Conservation (phyloP, 1,284 basidiomycete genomes). For the Agroathelia rolfsii region DNA sequence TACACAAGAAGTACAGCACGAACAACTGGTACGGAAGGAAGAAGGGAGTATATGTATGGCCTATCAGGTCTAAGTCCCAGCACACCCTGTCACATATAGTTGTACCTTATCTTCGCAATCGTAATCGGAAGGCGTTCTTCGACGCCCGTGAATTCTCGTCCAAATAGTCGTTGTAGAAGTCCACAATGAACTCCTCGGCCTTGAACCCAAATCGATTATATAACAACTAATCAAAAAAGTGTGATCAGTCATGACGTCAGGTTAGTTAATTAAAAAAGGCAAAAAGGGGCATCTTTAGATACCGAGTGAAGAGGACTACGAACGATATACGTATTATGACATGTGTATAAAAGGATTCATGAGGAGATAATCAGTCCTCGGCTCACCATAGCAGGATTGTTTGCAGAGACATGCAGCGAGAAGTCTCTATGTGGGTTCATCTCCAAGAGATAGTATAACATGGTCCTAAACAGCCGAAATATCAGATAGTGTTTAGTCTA, state of each 20-base stretch:
- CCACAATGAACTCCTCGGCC: conserved; percentile 69
- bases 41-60: too few species aligned
- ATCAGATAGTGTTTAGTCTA: conserved; percentile 2
- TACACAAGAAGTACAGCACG: too few species aligned
- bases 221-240: conserved; percentile 36
- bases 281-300: background rate
- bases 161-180: conserved; percentile 70
- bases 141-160: conserved; percentile 54
- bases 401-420: conserved; percentile 69
- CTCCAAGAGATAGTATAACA: conserved; percentile 65
- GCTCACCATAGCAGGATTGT: conserved; percentile 67
- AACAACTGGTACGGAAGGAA: too few species aligned
- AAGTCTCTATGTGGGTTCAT: conserved; percentile 66
- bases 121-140: conserved; percentile 66
- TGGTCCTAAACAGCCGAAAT: conserved; percentile 35
- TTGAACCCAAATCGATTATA: conserved; percentile 82
- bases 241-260: conserved; percentile 2
- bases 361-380: background rate
- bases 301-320: conserved; percentile 2
- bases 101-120: too few species aligned
- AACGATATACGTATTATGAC: conserved; percentile 4
- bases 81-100: too few species aligned
- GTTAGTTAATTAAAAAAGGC: conserved; percentile 1
- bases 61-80: too few species aligned
- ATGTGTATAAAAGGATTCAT: background rate